Percentiles rank a stretch among this genome's conserved stretches.
phyloP scores from a whole-genome alignment of 306 rosid genomes.

The Neltuma alba region DNA sequence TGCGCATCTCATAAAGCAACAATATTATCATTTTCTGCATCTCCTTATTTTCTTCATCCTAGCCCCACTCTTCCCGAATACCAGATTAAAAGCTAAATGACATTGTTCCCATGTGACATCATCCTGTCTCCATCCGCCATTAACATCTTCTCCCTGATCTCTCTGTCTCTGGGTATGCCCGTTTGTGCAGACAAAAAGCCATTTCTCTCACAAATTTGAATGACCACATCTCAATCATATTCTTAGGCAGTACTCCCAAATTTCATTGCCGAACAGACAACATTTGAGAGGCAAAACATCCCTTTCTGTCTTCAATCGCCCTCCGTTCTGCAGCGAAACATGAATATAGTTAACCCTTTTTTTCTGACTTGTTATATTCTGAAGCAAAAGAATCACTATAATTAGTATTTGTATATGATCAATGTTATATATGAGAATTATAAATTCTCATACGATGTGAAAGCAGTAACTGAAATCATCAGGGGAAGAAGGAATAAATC shows the following conservation, averaged over 20 bases:
- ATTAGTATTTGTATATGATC: no score
- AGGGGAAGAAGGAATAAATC: neutral
- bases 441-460: no score
- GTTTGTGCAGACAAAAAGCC: neutral
- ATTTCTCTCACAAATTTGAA: neutral
- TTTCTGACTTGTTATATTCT: no score
- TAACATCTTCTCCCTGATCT: slow-evolving; percentile 15
- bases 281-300: neutral
- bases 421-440: no score
- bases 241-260: no score
- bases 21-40: slow-evolving; percentile 18
- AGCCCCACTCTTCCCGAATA: slow-evolving; percentile 10
- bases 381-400: no score
- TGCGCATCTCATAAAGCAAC: slow-evolving; percentile 17
- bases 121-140: slow-evolving; percentile 22
- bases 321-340: no score
- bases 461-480: no score
- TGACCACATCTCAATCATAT: neutral
- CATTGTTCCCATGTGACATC: slow-evolving; percentile 36
- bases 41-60: slow-evolving; percentile 19
- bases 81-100: neutral
- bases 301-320: no score
- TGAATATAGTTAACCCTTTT: no score
- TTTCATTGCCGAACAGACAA: no score
- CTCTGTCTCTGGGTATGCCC: neutral